Percentiles rank a stretch among this genome's conserved stretches.
phyloP scores from a whole-genome alignment of 805 yeast genomes.

The Lipomyces sp. region DNA sequence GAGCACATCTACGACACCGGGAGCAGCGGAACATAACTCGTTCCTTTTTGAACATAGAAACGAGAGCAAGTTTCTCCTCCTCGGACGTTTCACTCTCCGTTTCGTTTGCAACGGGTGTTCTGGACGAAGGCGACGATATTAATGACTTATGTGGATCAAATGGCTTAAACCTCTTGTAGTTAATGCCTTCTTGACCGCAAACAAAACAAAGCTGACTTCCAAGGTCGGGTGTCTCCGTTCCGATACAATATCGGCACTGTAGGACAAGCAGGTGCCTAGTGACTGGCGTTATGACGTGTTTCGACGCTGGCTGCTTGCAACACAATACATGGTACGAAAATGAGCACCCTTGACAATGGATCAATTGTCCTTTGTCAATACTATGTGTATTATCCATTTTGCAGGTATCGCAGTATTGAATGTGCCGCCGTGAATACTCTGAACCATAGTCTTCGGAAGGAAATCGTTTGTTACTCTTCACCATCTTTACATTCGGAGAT shows the following conservation, averaged over 20 bases:
- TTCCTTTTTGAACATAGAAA: constrained; percentile 14
- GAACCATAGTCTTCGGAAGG: constrained; percentile 11
- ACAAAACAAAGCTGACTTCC: constrained; percentile 22
- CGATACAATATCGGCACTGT: constrained; percentile 24
- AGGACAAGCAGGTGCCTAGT: constrained; percentile 16
- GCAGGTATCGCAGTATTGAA: constrained; percentile 18
- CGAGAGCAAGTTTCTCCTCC: constrained; percentile 8
- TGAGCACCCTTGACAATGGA: constrained; percentile 35
- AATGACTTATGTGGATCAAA: constrained; percentile 1
- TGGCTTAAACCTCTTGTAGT: constrained; percentile 9
- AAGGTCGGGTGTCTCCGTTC: constrained; percentile 1
- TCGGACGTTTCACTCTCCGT: not conserved
- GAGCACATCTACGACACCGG: constrained; percentile 23
- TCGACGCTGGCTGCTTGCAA: not conserved
- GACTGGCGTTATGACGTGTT: constrained; percentile 2
- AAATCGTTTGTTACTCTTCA: constrained; percentile 4
- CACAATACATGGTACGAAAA: constrained; percentile 27
- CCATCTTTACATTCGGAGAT: not conserved
- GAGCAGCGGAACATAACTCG: constrained; percentile 31
- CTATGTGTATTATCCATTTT: constrained; percentile 8
- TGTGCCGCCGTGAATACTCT: constrained; percentile 23
- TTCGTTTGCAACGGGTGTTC: not conserved
- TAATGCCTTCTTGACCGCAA: constrained; percentile 16
- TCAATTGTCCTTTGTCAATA: constrained; percentile 10
- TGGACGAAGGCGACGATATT: constrained; percentile 5